Conservation (phyloP, 345 rosid species). For the Mangifera indica region DNA sequence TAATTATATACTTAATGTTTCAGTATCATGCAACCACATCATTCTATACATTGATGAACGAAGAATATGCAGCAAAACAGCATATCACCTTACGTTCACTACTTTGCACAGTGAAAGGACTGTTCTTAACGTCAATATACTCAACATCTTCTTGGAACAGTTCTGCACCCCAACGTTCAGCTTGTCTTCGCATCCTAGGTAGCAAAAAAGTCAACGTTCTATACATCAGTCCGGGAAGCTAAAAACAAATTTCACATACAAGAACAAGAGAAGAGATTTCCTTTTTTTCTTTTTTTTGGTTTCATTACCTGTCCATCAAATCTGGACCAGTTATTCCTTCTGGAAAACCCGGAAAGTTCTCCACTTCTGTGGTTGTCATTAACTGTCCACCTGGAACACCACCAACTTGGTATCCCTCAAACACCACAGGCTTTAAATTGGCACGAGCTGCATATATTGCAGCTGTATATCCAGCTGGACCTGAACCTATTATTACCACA, state of each 20-base stretch:
- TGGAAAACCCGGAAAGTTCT: constrained; percentile 96
- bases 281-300: no score
- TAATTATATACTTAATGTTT: background rate
- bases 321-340: constrained; percentile 98
- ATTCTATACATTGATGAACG: background rate
- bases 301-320: constrained; percentile 85
- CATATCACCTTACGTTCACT: constrained; percentile 83
- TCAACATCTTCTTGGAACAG: constrained; percentile 93
- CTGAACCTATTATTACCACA: constrained; percentile 88
- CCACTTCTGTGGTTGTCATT: constrained; percentile 98
- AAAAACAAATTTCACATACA: background rate
- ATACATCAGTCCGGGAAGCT: background rate
- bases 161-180: constrained; percentile 99
- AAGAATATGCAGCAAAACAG: constrained; percentile 5
- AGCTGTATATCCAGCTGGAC: constrained; percentile 99
- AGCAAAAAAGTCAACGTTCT: constrained; percentile 9
- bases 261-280: background rate
- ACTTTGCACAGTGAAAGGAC: constrained; percentile 78
- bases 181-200: constrained; percentile 86
- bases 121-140: constrained; percentile 54
- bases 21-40: background rate
- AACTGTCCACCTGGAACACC: constrained; percentile 99
- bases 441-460: constrained; percentile 98
- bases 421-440: constrained; percentile 95
- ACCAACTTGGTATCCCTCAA: constrained; percentile 93